Percentiles rank a stretch among this genome's conserved stretches.
Conservation (phyloP, 2,329 filamentous ascomycete species). For the Arachnomyces sp. region DNA sequence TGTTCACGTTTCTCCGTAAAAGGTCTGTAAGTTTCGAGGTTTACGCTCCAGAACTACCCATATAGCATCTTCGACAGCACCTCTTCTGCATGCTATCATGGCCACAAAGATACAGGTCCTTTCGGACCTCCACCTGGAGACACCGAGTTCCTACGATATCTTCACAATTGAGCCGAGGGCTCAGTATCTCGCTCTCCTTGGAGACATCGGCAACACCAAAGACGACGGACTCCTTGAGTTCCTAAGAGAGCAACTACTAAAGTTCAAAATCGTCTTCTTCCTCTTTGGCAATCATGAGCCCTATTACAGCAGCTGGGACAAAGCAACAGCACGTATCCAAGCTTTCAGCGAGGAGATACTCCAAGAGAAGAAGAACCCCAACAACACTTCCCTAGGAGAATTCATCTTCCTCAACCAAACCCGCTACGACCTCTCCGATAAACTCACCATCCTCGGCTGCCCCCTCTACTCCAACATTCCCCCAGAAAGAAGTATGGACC, state of each 20-base stretch:
- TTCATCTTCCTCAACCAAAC: slow-evolving; percentile 37
- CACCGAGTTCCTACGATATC: slow-evolving; percentile 41
- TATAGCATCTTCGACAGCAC: no score
- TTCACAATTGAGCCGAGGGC: slow-evolving; percentile 44
- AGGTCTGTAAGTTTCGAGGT: no score
- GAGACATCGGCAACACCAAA: slow-evolving; percentile 48
- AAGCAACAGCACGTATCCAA: slow-evolving; percentile 15
- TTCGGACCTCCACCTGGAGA: slow-evolving; percentile 54
- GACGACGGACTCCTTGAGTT: slow-evolving; percentile 41
- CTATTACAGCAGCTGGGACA: slow-evolving; percentile 31
- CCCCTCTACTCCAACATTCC: slow-evolving; percentile 46
- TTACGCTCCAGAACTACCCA: no score
- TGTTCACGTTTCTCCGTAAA: no score
- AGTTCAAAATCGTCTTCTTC: slow-evolving; percentile 46
- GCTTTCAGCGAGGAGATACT: slow-evolving; percentile 19
- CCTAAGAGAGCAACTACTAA: slow-evolving; percentile 39
- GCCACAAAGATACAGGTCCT: slow-evolving; percentile 36
- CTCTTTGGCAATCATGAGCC: slow-evolving; percentile 53
- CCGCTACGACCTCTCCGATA: slow-evolving; percentile 29
- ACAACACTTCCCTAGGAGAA: slow-evolving; percentile 15
- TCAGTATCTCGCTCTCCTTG: slow-evolving; percentile 48
- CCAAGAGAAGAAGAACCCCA: slow-evolving; percentile 6
- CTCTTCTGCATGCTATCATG: no score
- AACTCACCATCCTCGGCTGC: slow-evolving; percentile 39
- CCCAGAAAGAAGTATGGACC: slow-evolving; percentile 25